Conservation (phyloP, 2,329 filamentous ascomycete genomes). For the Diplodia intermedia region DNA sequence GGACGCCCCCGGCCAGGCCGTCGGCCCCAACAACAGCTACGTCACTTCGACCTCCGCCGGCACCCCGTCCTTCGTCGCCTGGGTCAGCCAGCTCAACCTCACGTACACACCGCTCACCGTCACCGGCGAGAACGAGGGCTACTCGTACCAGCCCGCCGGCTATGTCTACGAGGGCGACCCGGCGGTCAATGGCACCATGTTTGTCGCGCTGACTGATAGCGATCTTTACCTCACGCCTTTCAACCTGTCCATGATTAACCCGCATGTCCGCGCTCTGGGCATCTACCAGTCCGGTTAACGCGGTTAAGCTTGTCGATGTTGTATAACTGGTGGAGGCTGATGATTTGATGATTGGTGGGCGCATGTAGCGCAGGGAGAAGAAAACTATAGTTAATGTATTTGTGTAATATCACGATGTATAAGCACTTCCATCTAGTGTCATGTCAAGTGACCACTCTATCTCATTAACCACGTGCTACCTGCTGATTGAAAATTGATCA, state of each 20-base stretch:
- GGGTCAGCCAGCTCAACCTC: conserved; percentile 73
- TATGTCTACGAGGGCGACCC: conserved; percentile 72
- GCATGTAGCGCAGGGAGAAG: not conserved
- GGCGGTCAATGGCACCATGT: conserved; percentile 78
- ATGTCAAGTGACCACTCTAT: too few species aligned
- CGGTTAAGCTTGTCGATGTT: not conserved
- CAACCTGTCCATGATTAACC: conserved; percentile 76
- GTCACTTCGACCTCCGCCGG: conserved; percentile 67
- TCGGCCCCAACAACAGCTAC: conserved; percentile 86
- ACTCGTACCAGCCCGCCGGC: conserved; percentile 74
- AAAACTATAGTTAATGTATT: not conserved
- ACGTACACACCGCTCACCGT: conserved; percentile 65
- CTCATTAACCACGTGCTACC: too few species aligned
- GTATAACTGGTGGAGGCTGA: not conserved
- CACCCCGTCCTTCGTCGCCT: conserved; percentile 71
- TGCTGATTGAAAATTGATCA: too few species aligned
- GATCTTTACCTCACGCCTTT: conserved; percentile 76
- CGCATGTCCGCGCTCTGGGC: conserved; percentile 75
- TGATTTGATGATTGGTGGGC: not conserved
- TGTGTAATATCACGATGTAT: not conserved
- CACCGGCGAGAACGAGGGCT: conserved; percentile 67
- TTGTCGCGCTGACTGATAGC: conserved; percentile 75
- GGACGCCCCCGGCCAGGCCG: conserved; percentile 70
- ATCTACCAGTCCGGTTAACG: conserved; percentile 80
- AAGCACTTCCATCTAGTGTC: too few species aligned